phyloP scores from a whole-genome alignment of 768 basidiomycete species.

The Cystofilobasidium macerans region DNA sequence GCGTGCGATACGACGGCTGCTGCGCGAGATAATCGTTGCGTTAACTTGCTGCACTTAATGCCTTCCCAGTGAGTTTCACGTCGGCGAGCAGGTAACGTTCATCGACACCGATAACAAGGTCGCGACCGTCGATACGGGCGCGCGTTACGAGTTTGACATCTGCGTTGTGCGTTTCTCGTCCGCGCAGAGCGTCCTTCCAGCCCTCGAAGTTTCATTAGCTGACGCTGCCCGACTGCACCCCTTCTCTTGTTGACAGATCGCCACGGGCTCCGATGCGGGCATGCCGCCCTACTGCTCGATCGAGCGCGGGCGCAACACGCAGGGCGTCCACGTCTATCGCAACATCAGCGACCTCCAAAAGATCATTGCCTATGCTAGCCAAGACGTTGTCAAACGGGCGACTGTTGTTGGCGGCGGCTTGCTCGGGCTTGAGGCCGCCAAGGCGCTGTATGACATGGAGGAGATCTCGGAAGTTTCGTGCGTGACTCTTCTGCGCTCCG shows the following conservation, averaged over 20 bases:
- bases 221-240: background rate
- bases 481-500: no score
- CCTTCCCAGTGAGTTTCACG: slow-evolving; percentile 30
- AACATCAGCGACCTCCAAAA: slow-evolving; percentile 57
- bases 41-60: background rate
- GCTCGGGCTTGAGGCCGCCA: slow-evolving; percentile 63
- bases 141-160: slow-evolving; percentile 48
- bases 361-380: slow-evolving; percentile 47
- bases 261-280: slow-evolving; percentile 57
- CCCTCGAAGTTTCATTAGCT: no score
- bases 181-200: no score
- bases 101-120: slow-evolving; percentile 37
- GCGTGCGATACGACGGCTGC: background rate
- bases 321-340: slow-evolving; percentile 61
- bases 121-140: slow-evolving; percentile 45
- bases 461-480: slow-evolving; percentile 41
- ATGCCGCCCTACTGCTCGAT: slow-evolving; percentile 51
- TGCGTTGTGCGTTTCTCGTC: slow-evolving; percentile 43
- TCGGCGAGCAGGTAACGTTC: slow-evolving; percentile 33
- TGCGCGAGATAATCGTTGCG: slow-evolving; percentile 37
- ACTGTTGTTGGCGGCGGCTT: slow-evolving; percentile 60
- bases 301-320: slow-evolving; percentile 40
- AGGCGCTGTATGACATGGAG: slow-evolving; percentile 54
- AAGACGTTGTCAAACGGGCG: slow-evolving; percentile 34
- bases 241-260: slow-evolving; percentile 37